phyloP scores from a whole-genome alignment of 768 basidiomycete genomes.

The Leccinellum rugosiceps region DNA sequence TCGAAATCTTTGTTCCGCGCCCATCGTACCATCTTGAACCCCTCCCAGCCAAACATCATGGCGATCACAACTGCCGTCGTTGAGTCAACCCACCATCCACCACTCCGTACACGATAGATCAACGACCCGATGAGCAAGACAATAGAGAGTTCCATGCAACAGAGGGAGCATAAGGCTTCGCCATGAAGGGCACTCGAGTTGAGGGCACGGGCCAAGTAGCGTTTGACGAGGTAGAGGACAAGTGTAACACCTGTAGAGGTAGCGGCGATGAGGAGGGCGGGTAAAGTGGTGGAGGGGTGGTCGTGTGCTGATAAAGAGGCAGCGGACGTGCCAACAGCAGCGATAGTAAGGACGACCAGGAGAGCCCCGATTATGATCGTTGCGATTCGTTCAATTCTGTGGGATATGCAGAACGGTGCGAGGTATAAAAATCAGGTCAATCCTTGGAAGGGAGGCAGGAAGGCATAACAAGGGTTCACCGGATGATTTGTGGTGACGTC shows the following conservation, averaged over 20 bases:
- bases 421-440: background rate
- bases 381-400: slow-evolving; percentile 37
- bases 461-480: slow-evolving; percentile 3
- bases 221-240: slow-evolving; percentile 43
- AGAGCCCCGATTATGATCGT: slow-evolving; percentile 36
- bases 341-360: slow-evolving; percentile 36
- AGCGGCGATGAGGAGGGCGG: slow-evolving; percentile 42
- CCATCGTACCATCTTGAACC: slow-evolving; percentile 42
- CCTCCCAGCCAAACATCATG: slow-evolving; percentile 44
- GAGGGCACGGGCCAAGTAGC: slow-evolving; percentile 42
- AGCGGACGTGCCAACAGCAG: slow-evolving; percentile 36
- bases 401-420: background rate
- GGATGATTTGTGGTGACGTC: slow-evolving; percentile 8
- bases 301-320: slow-evolving; percentile 34
- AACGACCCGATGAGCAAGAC: slow-evolving; percentile 42
- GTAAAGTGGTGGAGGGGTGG: slow-evolving; percentile 36
- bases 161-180: slow-evolving; percentile 43
- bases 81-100: slow-evolving; percentile 50
- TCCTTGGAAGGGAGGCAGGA: background rate
- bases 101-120: slow-evolving; percentile 38
- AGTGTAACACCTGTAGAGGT: slow-evolving; percentile 38
- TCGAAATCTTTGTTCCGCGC: slow-evolving; percentile 33
- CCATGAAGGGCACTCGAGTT: slow-evolving; percentile 43
- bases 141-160: slow-evolving; percentile 41
- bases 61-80: slow-evolving; percentile 41